Evolutionary conservation across 805 yeast genomes (phyloP), one percentile per base, ranked within the genome.

Genomic region (Wickerhamomyces hampshirensis): DNA sequence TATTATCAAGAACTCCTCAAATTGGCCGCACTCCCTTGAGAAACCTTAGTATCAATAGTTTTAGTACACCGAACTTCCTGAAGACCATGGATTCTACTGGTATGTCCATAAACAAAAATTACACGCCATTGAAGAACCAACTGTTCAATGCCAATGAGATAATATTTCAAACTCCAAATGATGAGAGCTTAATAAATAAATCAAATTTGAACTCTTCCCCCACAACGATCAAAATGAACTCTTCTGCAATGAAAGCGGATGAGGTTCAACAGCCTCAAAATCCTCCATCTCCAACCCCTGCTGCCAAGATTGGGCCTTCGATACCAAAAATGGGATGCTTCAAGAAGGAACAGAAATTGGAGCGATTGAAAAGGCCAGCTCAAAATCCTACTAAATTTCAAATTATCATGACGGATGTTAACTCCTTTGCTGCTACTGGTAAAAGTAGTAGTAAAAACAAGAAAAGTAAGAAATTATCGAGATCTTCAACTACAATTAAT

Each of bases 341-440:
- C 39, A 53, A 52, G 37, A 52, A 53, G 33, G 26, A 30, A 15
- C 18, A 28, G 26, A 32, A 35, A 11, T 27, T 26, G 12, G 28
- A 18, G 26, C 23, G 19, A 13, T 23, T 26, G 3, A 24, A 24
- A 9, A 35, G 18, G 15, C 31, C 23, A 8, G 29, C 15, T 28
- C 23, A 31, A 6, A 39, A 18, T 13, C 31, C 39, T 7, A 35
- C 49, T 2, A 53, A 47, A 28, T 46, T 62, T 34, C 65, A 66
- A 23, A 59, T 64, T 30, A 59, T 62, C 17, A 54, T 59, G 37
- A 58, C 61, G 6, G 68, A 62, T 34, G 63, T 54, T 14, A 53
- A 56, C 24, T 34, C 51, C 3, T 50, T 50, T 29, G 52, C 54
- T 16, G 43, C 44, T 31, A 24, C 42, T 14, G 26, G 34, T 3